Evolutionary conservation across 495 filamentous ascomycete species (phyloP), one percentile per base, ranked within the genome.

Genomic region (Chaetomidium leptoderma): DNA sequence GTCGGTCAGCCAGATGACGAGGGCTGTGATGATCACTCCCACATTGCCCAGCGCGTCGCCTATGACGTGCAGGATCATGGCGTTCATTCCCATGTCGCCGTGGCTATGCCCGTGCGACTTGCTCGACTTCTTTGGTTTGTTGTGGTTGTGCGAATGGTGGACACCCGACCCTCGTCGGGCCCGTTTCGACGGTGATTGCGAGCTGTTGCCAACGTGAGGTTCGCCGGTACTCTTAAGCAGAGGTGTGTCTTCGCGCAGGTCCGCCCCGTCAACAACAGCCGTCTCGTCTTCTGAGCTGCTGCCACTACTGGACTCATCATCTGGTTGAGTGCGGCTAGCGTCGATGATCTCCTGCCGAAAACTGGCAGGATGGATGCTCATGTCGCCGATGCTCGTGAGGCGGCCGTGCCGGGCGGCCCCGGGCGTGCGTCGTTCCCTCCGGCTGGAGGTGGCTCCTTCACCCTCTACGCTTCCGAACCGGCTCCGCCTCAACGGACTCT

Each of bases 1-100:
- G 32, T 83, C 72, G 2, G 90, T 90, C 48, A 93, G 78, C 90
- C 92, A 96, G 70, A 99, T 96, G 57, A 96, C 75, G 14, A 97
- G 82, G 0, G 93, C 93, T 7, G 92, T 91, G n/a, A 76, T 78
- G 47, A 99, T 99, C 52, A 99, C 93, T 60, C 95, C 93, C 51
- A 99, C 84, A 62, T 99, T 99, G 58, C 95, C 95, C 8, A 99
- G 83, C 0, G 93, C 93, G 72, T 99, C 93, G 19, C 93, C 93
- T 72, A 97, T 81, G 33, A 98, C 93, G 66, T 98, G 93, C 7
- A 98, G 82, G 71, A 98, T 86, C 72, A 98, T 92, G 62, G 92
- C 93, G 27, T 90, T 89, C 93, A 98, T 97, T 73, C 96, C 96
- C 70, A 97, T 88, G 64, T 97, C 93, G 32, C 74, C 81, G 66